These are phyloP conservation scores for Solanum paucissectum DNA, from an alignment of 257 asterid species.

Conservation along the genomic window DNA sequence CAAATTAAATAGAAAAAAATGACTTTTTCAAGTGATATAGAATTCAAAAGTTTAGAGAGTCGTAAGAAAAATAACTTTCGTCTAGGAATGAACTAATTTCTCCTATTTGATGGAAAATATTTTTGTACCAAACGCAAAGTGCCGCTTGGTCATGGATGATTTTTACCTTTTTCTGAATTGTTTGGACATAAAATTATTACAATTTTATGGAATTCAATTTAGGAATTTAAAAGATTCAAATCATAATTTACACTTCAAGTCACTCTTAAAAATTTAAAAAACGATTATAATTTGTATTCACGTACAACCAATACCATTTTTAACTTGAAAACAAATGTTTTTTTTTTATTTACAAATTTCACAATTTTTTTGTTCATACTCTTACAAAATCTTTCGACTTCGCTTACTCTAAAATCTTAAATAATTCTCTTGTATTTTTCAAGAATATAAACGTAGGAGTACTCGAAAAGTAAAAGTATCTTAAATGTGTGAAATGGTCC, in stretches of 20 bases:
- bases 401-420: not conserved
- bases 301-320: not conserved
- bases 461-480: not conserved
- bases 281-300: not conserved
- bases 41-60: not conserved
- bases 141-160: not conserved
- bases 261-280: not conserved
- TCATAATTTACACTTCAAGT: not conserved
- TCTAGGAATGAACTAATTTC: not conserved
- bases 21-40: not conserved
- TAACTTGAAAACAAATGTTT: not conserved
- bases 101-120: not conserved
- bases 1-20: not conserved
- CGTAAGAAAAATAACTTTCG: not conserved
- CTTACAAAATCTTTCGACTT: not conserved
- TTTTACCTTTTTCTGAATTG: not conserved
- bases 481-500: not conserved
- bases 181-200: not conserved
- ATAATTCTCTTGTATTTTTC: not conserved
- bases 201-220: not conserved
- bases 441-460: not conserved
- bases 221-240: not conserved
- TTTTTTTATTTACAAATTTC: not conserved
- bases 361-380: not conserved
- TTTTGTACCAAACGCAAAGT: not conserved